Conservation (phyloP, 805 yeast genomes). For the Starmerella floricola region DNA sequence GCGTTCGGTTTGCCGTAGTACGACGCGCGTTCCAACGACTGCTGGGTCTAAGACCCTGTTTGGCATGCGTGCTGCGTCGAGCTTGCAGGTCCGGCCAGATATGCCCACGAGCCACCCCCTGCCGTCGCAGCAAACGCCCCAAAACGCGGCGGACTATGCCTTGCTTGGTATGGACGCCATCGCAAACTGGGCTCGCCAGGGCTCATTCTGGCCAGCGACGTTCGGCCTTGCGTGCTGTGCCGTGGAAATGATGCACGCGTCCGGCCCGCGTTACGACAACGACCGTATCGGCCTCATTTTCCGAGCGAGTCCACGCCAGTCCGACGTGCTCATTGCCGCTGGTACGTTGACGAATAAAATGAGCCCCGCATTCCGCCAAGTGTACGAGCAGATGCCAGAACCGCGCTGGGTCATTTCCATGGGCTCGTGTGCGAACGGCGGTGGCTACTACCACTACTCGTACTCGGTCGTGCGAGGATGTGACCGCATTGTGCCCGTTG, state of each 20-base stretch:
- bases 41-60: background rate
- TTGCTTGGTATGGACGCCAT: slow-evolving; percentile 69
- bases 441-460: slow-evolving; percentile 84
- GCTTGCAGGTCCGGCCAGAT: slow-evolving; percentile 22
- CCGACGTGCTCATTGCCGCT: slow-evolving; percentile 85
- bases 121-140: slow-evolving; percentile 49
- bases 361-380: slow-evolving; percentile 91
- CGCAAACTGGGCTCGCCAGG: slow-evolving; percentile 84
- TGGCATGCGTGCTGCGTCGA: slow-evolving; percentile 12
- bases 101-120: slow-evolving; percentile 61
- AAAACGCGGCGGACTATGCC: slow-evolving; percentile 62
- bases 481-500: slow-evolving; percentile 79
- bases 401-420: slow-evolving; percentile 90
- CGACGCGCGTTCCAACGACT: slow-evolving; percentile 5
- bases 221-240: slow-evolving; percentile 91
- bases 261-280: slow-evolving; percentile 84
- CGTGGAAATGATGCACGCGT: slow-evolving; percentile 89
- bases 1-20: slow-evolving; percentile 7
- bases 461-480: slow-evolving; percentile 84
- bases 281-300: slow-evolving; percentile 85
- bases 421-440: slow-evolving; percentile 93
- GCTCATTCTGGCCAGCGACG: slow-evolving; percentile 88
- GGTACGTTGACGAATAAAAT: slow-evolving; percentile 84
- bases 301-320: slow-evolving; percentile 88
- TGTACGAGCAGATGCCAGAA: slow-evolving; percentile 87